These are phyloP conservation scores for sorghum (Sorghum bicolor) DNA, from an alignment of 176 grass and related monocot species.

Conservation along the genomic window DNA sequence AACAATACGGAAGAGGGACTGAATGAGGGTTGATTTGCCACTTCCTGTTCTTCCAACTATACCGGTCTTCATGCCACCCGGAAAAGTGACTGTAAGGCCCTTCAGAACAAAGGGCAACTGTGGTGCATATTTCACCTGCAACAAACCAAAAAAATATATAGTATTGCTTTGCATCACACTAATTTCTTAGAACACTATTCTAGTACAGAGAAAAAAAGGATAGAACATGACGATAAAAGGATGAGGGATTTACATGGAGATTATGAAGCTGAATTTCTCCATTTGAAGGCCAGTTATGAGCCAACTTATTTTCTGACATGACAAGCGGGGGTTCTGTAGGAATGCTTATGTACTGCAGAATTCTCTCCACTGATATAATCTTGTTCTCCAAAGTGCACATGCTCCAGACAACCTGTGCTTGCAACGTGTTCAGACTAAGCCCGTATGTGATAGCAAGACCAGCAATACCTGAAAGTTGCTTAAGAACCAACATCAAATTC, in stretches of 20 bases:
- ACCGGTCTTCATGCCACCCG: constrained; percentile 80
- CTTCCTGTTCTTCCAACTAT: constrained; percentile 92
- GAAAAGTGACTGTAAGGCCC: constrained; percentile 63
- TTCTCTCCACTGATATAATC: constrained; percentile 89
- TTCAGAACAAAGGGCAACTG: constrained; percentile 76
- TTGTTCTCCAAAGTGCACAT: constrained; percentile 78
- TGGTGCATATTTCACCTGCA: constrained; percentile 69
- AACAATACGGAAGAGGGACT: constrained; percentile 77
- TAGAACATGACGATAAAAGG: background rate
- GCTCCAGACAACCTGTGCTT: constrained; percentile 65
- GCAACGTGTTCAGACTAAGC: constrained; percentile 77
- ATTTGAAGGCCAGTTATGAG: constrained; percentile 44
- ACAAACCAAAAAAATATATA: background rate
- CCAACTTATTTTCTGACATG: constrained; percentile 33
- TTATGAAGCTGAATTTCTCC: constrained; percentile 61
- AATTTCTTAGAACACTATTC: background rate
- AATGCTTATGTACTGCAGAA: constrained; percentile 79
- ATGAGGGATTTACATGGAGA: constrained; percentile 54
- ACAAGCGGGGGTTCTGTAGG: constrained; percentile 64
- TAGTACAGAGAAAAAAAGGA: background rate
- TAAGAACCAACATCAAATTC: background rate
- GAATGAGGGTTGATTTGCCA: constrained; percentile 92
- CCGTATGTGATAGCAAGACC: constrained; percentile 88
- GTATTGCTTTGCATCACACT: background rate
- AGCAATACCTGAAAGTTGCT: constrained; percentile 55